These are phyloP conservation scores for Picochlorum sp. DNA, from an alignment of 139 green algal genomes.

Conservation along the genomic window DNA sequence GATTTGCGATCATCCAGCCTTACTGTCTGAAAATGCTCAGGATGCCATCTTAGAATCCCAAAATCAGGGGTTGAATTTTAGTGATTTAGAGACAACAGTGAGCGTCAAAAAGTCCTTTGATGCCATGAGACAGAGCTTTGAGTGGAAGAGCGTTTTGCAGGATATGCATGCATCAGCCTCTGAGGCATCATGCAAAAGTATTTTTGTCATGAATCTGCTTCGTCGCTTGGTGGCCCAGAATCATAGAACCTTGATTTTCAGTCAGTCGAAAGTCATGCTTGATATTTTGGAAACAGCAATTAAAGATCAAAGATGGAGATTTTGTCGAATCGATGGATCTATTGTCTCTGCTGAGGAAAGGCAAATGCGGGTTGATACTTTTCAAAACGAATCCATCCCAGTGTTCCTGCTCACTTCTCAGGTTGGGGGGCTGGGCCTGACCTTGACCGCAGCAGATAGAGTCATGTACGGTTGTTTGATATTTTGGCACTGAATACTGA, in stretches of 20 bases:
- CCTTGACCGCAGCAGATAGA: conserved; percentile 82
- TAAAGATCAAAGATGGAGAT: conserved; percentile 26
- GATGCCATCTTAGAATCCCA: conserved; percentile 21
- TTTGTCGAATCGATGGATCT: conserved; percentile 78
- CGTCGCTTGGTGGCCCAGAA: conserved; percentile 52
- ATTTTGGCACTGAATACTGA: conserved; percentile 23
- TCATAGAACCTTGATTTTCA: conserved; percentile 88
- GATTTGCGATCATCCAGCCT: conserved; percentile 87
- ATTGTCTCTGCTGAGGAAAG: conserved; percentile 35
- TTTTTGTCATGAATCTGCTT: conserved; percentile 70
- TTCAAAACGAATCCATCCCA: conserved; percentile 64
- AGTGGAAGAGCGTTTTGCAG: neutral
- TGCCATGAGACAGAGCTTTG: neutral
- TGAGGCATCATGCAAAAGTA: conserved; percentile 69
- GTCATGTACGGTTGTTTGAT: conserved; percentile 52
- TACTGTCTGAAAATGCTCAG: conserved; percentile 62
- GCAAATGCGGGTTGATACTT: conserved; percentile 44
- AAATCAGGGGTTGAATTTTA: neutral
- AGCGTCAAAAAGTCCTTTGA: neutral
- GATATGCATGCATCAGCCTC: conserved; percentile 24
- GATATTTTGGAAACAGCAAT: conserved; percentile 75
- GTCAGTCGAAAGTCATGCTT: conserved; percentile 74
- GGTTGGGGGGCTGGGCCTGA: conserved; percentile 90
- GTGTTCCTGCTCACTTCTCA: conserved; percentile 87
- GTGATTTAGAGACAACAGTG: conserved; percentile 1